Evolutionary conservation across 2,329 filamentous ascomycete genomes (phyloP).

Genomic region (Truncatella angustata): DNA sequence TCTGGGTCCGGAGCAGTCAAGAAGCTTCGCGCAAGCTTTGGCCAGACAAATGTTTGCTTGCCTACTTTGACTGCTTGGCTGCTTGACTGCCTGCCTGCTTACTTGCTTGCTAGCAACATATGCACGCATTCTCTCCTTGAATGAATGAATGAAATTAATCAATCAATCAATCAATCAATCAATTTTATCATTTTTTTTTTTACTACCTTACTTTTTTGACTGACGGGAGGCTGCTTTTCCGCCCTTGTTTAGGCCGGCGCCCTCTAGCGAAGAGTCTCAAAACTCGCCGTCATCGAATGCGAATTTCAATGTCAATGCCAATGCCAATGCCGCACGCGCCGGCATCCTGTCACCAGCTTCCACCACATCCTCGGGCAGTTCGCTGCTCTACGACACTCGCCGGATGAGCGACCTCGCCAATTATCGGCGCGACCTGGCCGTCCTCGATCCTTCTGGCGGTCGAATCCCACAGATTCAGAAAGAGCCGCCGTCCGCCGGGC

Average conservation of each 20-base stretch:
- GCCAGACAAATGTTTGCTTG: neutral
- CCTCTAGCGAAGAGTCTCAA: slow-evolving; percentile 39
- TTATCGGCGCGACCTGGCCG: slow-evolving; percentile 70
- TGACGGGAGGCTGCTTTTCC: slow-evolving; percentile 28
- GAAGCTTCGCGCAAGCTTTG: neutral
- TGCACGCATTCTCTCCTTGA: too few relatives aligned
- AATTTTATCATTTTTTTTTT: neutral
- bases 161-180: too few relatives aligned
- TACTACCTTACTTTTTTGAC: slow-evolving; percentile 18
- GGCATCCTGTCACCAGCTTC: slow-evolving; percentile 38
- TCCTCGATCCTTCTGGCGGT: slow-evolving; percentile 60
- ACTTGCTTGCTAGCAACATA: too few relatives aligned
- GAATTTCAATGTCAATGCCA: too few relatives aligned
- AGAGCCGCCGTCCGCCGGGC: slow-evolving; percentile 55
- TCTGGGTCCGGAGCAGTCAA: too few relatives aligned
- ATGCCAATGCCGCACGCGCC: neutral
- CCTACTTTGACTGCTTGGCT: too few relatives aligned
- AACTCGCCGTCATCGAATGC: slow-evolving; percentile 48
- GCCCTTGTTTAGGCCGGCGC: slow-evolving; percentile 22
- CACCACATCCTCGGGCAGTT: slow-evolving; percentile 42
- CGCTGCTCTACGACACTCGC: slow-evolving; percentile 53
- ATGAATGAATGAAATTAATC: too few relatives aligned
- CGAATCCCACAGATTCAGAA: slow-evolving; percentile 59
- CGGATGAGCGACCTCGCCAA: slow-evolving; percentile 62
- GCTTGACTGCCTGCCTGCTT: too few relatives aligned